Evolutionary conservation across 2,329 filamentous ascomycete genomes (phyloP).

Genomic region (Cladophialophora carrionii): DNA sequence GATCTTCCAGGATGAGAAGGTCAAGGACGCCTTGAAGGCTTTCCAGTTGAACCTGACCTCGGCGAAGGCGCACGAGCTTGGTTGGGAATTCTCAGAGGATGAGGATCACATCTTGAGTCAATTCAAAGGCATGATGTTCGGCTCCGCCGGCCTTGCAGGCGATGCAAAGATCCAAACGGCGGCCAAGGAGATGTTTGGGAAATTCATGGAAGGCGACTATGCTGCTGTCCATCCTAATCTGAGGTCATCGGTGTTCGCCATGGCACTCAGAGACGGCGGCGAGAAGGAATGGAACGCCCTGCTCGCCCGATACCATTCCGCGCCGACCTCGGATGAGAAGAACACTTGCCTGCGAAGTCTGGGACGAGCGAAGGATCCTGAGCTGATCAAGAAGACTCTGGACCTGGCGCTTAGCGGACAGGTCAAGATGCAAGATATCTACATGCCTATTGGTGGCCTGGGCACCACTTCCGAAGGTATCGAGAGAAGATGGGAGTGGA

Average conservation of each 20-base stretch:
- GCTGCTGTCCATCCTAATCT: slow-evolving; percentile 90
- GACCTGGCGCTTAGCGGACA: slow-evolving; percentile 74
- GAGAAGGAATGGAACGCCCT: slow-evolving; percentile 82
- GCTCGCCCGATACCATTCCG: slow-evolving; percentile 73
- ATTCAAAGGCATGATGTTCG: slow-evolving; percentile 91
- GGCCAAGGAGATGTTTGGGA: slow-evolving; percentile 86
- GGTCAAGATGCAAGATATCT: slow-evolving; percentile 93
- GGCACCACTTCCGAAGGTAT: slow-evolving; percentile 77
- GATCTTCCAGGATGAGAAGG: slow-evolving; percentile 78
- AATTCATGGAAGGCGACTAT: slow-evolving; percentile 77
- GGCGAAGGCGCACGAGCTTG: slow-evolving; percentile 79
- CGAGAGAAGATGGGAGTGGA: slow-evolving; percentile 77
- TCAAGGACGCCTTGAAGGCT: slow-evolving; percentile 73
- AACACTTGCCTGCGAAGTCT: slow-evolving; percentile 86
- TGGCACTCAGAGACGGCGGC: slow-evolving; percentile 81
- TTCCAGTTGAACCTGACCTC: slow-evolving; percentile 81
- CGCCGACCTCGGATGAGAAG: slow-evolving; percentile 80
- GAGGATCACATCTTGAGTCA: slow-evolving; percentile 92
- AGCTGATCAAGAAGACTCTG: slow-evolving; percentile 80
- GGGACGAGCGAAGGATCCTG: slow-evolving; percentile 75
- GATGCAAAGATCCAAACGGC: slow-evolving; percentile 78
- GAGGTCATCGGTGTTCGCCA: slow-evolving; percentile 80
- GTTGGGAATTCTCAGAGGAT: slow-evolving; percentile 81
- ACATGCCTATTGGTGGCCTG: slow-evolving; percentile 80
- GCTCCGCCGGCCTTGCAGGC: slow-evolving; percentile 76